Conservation (phyloP, 1,284 basidiomycete species). For the Chalciporus sp. region DNA sequence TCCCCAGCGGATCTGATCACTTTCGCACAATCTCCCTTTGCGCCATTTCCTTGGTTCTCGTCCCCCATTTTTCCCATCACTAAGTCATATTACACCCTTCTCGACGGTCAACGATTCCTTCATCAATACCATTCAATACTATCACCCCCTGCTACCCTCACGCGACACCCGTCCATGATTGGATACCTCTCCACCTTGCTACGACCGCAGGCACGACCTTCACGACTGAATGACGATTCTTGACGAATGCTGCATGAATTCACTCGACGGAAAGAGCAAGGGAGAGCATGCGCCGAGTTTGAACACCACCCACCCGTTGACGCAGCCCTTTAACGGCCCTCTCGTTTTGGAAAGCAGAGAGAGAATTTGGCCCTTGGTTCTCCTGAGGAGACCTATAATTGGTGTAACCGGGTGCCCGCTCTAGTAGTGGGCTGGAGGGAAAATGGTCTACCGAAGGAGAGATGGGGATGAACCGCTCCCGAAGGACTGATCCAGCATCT, state of each 20-base stretch:
- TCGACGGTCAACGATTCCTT: constrained; percentile 26
- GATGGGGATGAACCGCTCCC: constrained; percentile 28
- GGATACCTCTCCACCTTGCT: constrained; percentile 30
- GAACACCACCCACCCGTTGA: constrained; percentile 19
- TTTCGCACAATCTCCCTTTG: constrained; percentile 32
- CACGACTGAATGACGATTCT: constrained; percentile 45
- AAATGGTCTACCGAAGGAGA: constrained; percentile 18
- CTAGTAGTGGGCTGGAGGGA: constrained; percentile 35
- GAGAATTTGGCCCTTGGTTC: constrained; percentile 13
- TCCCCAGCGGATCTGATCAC: constrained; percentile 24
- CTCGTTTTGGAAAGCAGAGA: constrained; percentile 13
- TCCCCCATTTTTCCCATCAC: constrained; percentile 21
- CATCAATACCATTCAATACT: constrained; percentile 25
- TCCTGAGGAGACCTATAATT: constrained; percentile 26
- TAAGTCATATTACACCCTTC: constrained; percentile 23
- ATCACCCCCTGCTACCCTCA: constrained; percentile 17
- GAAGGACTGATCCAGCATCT: constrained; percentile 31
- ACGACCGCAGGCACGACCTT: constrained; percentile 43
- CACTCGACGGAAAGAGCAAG: constrained; percentile 30
- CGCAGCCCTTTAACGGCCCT: constrained; percentile 11
- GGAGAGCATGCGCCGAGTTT: constrained; percentile 21
- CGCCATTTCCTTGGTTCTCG: constrained; percentile 19
- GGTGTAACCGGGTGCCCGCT: constrained; percentile 28
- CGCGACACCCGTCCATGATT: constrained; percentile 13
- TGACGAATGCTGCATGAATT: constrained; percentile 46